Conservation (phyloP, 2,329 filamentous ascomycete species). For the Dissoconium aciculare region DNA sequence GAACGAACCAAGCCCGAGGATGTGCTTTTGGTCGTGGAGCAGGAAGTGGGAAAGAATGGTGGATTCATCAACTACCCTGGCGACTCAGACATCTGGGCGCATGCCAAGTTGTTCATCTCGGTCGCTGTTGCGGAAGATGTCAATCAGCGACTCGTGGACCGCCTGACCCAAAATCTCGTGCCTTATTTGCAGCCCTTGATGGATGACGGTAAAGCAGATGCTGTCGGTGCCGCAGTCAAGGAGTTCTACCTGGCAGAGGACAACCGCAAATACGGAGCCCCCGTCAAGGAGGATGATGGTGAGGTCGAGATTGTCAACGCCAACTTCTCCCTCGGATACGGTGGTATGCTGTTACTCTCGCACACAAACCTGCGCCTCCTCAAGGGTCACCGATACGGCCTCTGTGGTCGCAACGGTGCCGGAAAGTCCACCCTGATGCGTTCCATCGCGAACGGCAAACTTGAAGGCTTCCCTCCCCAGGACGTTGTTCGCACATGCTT, state of each 20-base stretch:
- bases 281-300: slow-evolving; percentile 75
- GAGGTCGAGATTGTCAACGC: slow-evolving; percentile 96
- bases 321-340: slow-evolving; percentile 92
- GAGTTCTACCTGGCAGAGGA: slow-evolving; percentile 70
- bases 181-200: slow-evolving; percentile 66
- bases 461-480: slow-evolving; percentile 89
- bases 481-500: slow-evolving; percentile 92
- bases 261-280: slow-evolving; percentile 69
- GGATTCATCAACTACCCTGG: slow-evolving; percentile 48
- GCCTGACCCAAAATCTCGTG: slow-evolving; percentile 52
- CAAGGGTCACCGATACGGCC: slow-evolving; percentile 93
- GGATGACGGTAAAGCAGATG: slow-evolving; percentile 45
- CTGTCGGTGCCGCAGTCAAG: slow-evolving; percentile 60
- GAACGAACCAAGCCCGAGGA: slow-evolving; percentile 57
- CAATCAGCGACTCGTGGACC: slow-evolving; percentile 63
- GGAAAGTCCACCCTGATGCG: slow-evolving; percentile 99
- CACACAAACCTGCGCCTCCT: slow-evolving; percentile 89
- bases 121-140: slow-evolving; percentile 78
- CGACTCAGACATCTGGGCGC: slow-evolving; percentile 45
- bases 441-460: slow-evolving; percentile 84
- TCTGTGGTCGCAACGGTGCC: slow-evolving; percentile 91
- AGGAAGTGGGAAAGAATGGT: slow-evolving; percentile 56
- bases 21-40: slow-evolving; percentile 58
- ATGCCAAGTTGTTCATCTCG: slow-evolving; percentile 58
- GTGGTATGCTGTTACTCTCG: slow-evolving; percentile 89